Percentiles rank a stretch among this genome's conserved stretches.
phyloP scores from a whole-genome alignment of 169 alveolate genomes.

The Plasmodium yoelii region DNA sequence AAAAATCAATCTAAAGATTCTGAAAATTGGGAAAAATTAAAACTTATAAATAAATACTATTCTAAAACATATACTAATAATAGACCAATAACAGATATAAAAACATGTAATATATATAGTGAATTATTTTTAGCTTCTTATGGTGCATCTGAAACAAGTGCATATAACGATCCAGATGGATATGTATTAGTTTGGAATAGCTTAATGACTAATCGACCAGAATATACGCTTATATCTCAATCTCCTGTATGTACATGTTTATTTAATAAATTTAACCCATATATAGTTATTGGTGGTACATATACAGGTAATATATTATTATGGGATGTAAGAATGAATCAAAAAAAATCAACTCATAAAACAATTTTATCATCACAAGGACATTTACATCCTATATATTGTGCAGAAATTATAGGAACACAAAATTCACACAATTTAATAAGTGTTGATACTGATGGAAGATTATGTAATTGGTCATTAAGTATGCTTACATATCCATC shows the following conservation, averaged over 20 bases:
- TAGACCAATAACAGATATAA: constrained; percentile 78
- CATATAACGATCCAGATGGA: constrained; percentile 86
- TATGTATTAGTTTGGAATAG: constrained; percentile 85
- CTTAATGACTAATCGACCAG: constrained; percentile 89
- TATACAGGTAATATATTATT: constrained; percentile 91
- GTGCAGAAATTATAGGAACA: constrained; percentile 92
- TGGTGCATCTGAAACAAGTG: constrained; percentile 86
- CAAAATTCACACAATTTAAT: constrained; percentile 91
- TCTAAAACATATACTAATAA: constrained; percentile 67
- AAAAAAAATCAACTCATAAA: constrained; percentile 86
- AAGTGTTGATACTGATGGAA: constrained; percentile 91
- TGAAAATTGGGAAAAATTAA: constrained; percentile 39
- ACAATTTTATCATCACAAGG: constrained; percentile 89
- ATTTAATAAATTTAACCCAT: constrained; percentile 91
- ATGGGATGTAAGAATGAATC: constrained; percentile 94
- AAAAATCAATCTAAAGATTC: not conserved
- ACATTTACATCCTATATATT: constrained; percentile 89
- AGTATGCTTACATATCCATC: constrained; percentile 89
- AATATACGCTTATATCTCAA: constrained; percentile 88
- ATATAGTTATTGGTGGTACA: constrained; percentile 92
- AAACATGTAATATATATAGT: constrained; percentile 66
- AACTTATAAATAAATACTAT: constrained; percentile 45
- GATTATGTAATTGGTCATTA: constrained; percentile 92
- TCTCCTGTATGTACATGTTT: constrained; percentile 90
- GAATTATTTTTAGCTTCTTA: constrained; percentile 89